Conservation (phyloP, 805 yeast species). For the Pichia deserticola region DNA sequence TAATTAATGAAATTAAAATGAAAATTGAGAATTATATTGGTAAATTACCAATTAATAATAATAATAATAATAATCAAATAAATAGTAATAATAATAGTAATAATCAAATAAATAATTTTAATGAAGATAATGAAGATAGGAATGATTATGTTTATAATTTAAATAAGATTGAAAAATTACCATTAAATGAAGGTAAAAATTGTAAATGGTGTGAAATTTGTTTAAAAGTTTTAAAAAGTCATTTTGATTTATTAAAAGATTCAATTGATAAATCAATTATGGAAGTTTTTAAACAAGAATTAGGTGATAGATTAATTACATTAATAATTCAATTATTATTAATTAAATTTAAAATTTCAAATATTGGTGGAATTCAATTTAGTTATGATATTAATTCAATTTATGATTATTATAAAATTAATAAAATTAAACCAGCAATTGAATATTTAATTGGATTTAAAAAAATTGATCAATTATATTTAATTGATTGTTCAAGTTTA, state of each 20-base stretch:
- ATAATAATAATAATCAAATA: not conserved
- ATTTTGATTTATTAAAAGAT: constrained; percentile 66
- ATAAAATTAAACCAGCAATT: constrained; percentile 59
- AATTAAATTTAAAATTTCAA: constrained; percentile 57
- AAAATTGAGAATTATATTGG: constrained; percentile 12
- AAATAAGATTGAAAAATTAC: constrained; percentile 12
- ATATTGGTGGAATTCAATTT: constrained; percentile 73
- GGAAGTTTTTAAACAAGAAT: constrained; percentile 91
- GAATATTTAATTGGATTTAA: constrained; percentile 76
- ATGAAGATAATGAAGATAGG: too few species aligned
- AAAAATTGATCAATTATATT: constrained; percentile 74
- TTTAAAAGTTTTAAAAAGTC: constrained; percentile 56
- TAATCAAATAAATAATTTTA: too few species aligned
- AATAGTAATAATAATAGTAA: too few species aligned
- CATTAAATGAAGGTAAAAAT: constrained; percentile 25
- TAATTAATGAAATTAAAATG: constrained; percentile 60
- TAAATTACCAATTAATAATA: constrained; percentile 21
- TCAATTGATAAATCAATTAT: constrained; percentile 82
- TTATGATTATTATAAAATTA: constrained; percentile 58
- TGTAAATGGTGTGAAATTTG: constrained; percentile 61
- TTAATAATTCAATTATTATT: constrained; percentile 72
- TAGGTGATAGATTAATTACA: constrained; percentile 79
- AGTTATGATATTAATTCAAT: constrained; percentile 77
- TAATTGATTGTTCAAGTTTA: constrained; percentile 43
- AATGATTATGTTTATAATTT: constrained; percentile 12